Conservation (phyloP, 164 flowering plant species). For the Nymphaea colorata region DNA sequence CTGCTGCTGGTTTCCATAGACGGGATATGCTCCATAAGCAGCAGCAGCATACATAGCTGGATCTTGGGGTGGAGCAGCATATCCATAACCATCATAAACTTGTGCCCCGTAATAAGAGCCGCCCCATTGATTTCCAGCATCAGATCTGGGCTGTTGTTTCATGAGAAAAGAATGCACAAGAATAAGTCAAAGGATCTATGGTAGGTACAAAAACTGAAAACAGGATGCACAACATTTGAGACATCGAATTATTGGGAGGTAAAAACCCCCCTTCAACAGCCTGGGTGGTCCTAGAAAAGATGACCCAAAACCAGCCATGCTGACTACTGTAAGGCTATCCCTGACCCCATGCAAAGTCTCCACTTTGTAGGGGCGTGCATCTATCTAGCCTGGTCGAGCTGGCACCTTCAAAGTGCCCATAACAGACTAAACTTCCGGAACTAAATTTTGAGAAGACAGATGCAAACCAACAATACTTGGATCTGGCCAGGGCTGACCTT, state of each 20-base stretch:
- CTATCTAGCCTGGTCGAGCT: too few species aligned
- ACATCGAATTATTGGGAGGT: not conserved
- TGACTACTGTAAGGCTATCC: too few species aligned
- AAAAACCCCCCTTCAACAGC: not conserved
- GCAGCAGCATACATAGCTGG: conserved; percentile 64
- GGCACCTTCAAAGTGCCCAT: too few species aligned
- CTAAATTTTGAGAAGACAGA: not conserved
- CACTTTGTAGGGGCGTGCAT: too few species aligned
- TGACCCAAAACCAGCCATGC: too few species aligned
- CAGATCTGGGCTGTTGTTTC: conserved; percentile 44
- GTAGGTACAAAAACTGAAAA: not conserved
- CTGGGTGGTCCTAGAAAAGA: too few species aligned
- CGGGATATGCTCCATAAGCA: conserved; percentile 67
- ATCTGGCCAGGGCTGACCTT: too few species aligned
- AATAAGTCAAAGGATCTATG: not conserved
- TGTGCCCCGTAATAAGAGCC: conserved; percentile 71
- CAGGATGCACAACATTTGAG: not conserved
- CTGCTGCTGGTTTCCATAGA: conserved; percentile 79
- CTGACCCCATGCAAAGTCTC: too few species aligned
- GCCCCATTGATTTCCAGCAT: conserved; percentile 59
- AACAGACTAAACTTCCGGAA: too few species aligned
- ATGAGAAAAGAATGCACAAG: not conserved
- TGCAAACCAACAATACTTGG: not conserved
- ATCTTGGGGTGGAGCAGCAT: conserved; percentile 63
- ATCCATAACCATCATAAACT: conserved; percentile 57